phyloP scores from a whole-genome alignment of 2,329 filamentous ascomycete species.

The Epichloe gansuensis region DNA sequence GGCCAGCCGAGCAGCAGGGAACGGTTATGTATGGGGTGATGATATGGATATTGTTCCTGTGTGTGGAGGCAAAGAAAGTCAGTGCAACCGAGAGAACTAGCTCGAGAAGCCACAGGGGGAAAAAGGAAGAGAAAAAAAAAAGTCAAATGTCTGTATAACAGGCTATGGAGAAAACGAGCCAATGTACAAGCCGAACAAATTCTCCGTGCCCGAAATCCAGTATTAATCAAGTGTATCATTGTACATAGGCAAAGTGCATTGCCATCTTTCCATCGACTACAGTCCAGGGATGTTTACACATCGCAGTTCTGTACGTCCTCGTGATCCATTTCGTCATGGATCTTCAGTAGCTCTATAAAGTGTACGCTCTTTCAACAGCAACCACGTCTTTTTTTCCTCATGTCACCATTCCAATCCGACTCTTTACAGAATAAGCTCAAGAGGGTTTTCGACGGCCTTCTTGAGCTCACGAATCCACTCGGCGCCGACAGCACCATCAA shows the following conservation, averaged over 20 bases:
- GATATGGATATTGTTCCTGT: too few species aligned
- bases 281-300: conserved; percentile 1
- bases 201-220: conserved; percentile 20
- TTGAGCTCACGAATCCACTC: conserved; percentile 97
- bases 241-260: conserved; percentile 25
- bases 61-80: neutral
- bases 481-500: conserved; percentile 89
- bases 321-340: conserved; percentile 4
- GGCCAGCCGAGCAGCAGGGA: too few species aligned
- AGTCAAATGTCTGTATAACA: conserved; percentile 9
- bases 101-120: neutral
- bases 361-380: conserved; percentile 8
- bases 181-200: conserved; percentile 17
- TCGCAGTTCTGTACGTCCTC: conserved; percentile 1
- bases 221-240: conserved; percentile 29
- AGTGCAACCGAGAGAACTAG: neutral
- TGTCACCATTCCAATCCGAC: neutral
- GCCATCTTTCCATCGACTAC: conserved; percentile 11
- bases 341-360: conserved; percentile 8
- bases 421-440: conserved; percentile 77
- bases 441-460: conserved; percentile 93
- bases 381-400: neutral
- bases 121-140: neutral
- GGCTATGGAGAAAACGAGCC: conserved; percentile 11
- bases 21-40: too few species aligned